Evolutionary conservation across 179 eudicot species (phyloP).

Genomic region (Sideroxylon spinosum): DNA sequence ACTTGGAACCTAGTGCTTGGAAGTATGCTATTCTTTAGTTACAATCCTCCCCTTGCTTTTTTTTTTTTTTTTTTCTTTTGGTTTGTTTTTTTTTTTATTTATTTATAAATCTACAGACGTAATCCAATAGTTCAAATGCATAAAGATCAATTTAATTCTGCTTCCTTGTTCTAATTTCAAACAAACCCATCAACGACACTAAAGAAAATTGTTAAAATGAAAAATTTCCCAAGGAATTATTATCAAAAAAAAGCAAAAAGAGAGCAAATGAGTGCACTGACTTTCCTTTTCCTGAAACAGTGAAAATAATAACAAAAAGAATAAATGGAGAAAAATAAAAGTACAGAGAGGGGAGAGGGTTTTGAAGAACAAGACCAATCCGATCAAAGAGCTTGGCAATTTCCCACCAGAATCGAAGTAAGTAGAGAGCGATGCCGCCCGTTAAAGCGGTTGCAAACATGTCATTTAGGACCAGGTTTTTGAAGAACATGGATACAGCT

Average conservation of each 20-base stretch:
- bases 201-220: neutral
- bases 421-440: constrained; percentile 43
- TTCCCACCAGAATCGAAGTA: constrained; percentile 54
- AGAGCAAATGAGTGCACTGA: neutral
- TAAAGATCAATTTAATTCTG: neutral
- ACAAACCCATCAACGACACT: neutral
- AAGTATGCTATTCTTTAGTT: too few species aligned
- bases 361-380: constrained; percentile 24
- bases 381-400: constrained; percentile 66
- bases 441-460: constrained; percentile 38
- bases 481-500: constrained; percentile 33
- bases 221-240: too few species aligned
- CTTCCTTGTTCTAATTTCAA: neutral
- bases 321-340: neutral
- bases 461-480: constrained; percentile 39
- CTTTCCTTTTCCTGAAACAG: neutral
- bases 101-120: neutral
- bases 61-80: too few species aligned
- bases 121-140: neutral
- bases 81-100: too few species aligned
- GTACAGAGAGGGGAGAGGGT: neutral
- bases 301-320: neutral
- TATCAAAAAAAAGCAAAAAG: neutral
- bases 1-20: too few species aligned
- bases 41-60: too few species aligned